phyloP scores from a whole-genome alignment of 345 rosid species.

The Erodium maritimum region DNA sequence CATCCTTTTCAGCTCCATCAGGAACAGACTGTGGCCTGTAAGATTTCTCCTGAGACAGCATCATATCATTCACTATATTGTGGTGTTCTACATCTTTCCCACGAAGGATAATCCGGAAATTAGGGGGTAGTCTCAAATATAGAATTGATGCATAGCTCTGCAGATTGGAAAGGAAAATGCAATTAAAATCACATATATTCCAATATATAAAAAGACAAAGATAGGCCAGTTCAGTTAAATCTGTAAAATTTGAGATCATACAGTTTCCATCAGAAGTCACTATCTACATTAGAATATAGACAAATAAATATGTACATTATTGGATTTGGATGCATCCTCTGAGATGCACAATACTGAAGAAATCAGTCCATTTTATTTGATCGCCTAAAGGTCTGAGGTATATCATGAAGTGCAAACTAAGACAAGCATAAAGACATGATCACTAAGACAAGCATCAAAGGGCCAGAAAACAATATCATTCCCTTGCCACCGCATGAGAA shows the following conservation, averaged over 20 bases:
- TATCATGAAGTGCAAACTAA: background rate
- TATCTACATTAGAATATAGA: background rate
- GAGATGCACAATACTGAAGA: background rate
- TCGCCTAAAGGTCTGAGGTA: background rate
- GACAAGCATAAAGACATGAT: background rate
- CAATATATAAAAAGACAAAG: background rate
- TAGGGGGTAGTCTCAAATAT: slow-evolving; percentile 75
- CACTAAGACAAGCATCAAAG: too few species aligned
- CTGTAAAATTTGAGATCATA: background rate
- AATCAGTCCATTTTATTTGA: background rate
- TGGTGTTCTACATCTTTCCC: slow-evolving; percentile 88
- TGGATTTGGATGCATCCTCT: background rate
- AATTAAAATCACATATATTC: background rate
- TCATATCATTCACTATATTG: slow-evolving; percentile 96
- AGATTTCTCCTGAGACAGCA: slow-evolving; percentile 61
- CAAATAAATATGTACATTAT: background rate
- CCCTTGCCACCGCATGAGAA: too few species aligned
- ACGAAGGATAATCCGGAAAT: slow-evolving; percentile 80
- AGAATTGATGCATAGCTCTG: slow-evolving; percentile 95
- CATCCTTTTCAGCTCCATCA: slow-evolving; percentile 41
- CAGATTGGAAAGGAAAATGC: background rate
- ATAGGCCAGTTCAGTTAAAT: background rate
- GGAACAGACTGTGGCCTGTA: slow-evolving; percentile 61
- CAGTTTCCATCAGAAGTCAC: too few species aligned
- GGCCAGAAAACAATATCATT: too few species aligned